phyloP scores from a whole-genome alignment of 352 stramenopile genomes.

The Globisporangium cylindrosporum region DNA sequence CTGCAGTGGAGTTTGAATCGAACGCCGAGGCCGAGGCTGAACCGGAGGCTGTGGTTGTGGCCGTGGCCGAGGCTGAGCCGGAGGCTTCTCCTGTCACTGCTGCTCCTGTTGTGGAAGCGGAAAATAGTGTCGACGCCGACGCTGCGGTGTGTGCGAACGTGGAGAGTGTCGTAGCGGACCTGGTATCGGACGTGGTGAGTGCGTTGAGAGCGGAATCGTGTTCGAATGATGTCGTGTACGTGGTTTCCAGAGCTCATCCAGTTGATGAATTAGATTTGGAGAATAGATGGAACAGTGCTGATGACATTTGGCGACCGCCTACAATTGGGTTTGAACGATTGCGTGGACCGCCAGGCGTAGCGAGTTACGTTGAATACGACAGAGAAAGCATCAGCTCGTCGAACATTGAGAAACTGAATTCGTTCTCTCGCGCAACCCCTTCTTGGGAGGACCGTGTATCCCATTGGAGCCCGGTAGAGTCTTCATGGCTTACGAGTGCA shows the following conservation, averaged over 20 bases:
- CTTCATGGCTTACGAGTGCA: neutral
- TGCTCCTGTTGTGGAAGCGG: neutral
- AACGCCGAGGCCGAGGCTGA: too few relatives aligned
- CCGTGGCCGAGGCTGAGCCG: too few relatives aligned
- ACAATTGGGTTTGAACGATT: neutral
- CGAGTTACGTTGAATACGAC: neutral
- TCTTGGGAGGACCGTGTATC: conserved; percentile 14
- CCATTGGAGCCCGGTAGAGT: neutral
- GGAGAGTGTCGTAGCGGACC: neutral
- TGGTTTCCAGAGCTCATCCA: neutral
- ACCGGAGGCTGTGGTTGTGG: too few relatives aligned
- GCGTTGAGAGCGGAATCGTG: neutral
- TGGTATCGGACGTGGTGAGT: conserved; percentile 1
- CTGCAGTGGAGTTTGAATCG: neutral
- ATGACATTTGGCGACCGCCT: neutral
- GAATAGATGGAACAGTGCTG: too few relatives aligned
- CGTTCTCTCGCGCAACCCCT: neutral
- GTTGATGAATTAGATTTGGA: neutral
- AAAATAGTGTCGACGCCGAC: neutral
- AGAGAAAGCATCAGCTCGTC: neutral
- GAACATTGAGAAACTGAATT: conserved; percentile 17
- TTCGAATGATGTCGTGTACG: neutral
- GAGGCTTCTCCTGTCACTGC: neutral
- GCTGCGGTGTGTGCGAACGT: neutral
- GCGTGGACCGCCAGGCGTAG: neutral